Percentiles rank a stretch among this genome's conserved stretches.
Conservation (phyloP, 208 protist genomes). For the Trypanosomatidae sp. region DNA sequence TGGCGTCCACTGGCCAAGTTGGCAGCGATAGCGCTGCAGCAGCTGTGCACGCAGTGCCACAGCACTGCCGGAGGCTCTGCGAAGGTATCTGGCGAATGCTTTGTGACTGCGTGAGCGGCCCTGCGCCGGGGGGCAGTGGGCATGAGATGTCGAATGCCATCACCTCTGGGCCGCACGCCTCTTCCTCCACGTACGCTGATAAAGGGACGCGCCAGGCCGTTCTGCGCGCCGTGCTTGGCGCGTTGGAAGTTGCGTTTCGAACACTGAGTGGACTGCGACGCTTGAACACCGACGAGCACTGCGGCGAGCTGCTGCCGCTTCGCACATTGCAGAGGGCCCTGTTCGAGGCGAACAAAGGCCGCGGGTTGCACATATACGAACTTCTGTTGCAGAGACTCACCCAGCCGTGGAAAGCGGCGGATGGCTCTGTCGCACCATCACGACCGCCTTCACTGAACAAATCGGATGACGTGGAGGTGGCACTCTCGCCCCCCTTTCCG, state of each 20-base stretch:
- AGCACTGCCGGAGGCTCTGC: slow-evolving; percentile 24
- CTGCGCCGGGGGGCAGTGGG: not conserved
- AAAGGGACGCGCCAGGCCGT: slow-evolving; percentile 12
- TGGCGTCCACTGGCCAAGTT: not conserved
- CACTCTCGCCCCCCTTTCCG: not conserved
- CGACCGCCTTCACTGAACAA: not conserved
- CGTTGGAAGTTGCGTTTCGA: slow-evolving; percentile 16
- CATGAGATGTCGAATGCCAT: not conserved
- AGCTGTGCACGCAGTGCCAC: slow-evolving; percentile 12
- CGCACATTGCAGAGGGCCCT: slow-evolving; percentile 25
- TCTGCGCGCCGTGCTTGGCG: slow-evolving; percentile 7
- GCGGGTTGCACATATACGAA: slow-evolving; percentile 20
- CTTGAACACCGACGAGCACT: not conserved
- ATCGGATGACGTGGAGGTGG: not conserved
- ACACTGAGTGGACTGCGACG: slow-evolving; percentile 1
- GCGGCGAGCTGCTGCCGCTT: slow-evolving; percentile 24
- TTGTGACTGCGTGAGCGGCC: slow-evolving; percentile 20
- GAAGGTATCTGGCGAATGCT: slow-evolving; percentile 20
- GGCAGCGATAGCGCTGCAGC: not conserved
- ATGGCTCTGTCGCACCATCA: not conserved
- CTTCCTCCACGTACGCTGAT: not conserved
- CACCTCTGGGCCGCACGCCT: not conserved
- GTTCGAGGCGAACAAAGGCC: slow-evolving; percentile 22
- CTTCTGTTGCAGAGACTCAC: slow-evolving; percentile 22
- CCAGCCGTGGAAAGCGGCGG: slow-evolving; percentile 9